Evolutionary conservation across 2,329 filamentous ascomycete genomes (phyloP), one percentile per base, ranked within the genome.

Genomic region (Trichoderma asperellum): DNA sequence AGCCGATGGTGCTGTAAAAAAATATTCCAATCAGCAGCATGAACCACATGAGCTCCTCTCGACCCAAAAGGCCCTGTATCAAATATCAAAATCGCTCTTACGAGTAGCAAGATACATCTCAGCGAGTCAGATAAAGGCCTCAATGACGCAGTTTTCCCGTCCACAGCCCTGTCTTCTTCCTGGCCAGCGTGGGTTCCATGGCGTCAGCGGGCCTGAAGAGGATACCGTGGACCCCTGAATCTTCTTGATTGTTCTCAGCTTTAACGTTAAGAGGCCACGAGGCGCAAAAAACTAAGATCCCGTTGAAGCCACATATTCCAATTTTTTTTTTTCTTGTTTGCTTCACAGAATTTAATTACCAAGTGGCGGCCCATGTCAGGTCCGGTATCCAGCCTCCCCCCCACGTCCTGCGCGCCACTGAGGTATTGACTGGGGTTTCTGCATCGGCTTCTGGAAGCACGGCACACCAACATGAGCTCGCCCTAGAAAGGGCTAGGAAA

Each of bases 381-480:
- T 18, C 43, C 56, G 32, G 34, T 52, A 35, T 49, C 29, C 53
- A 66, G 53, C 63, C 53, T 57, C 52, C 68, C 68, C 68, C 61
- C 68, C 47, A 52, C 34, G 24, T 32, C 12, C 35, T 62, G 64
- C 63, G 62, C 43, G 37, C 64, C 53, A 55, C 68, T 34, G 43
- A 35, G 63, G 52, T 66, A 43, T 57, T n/a, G 27, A 32, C 34
- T 56, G 58, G 53, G 52, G 49, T 53, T 69, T 70, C 68, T 61
- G 68, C 68, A 70, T 63, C 68, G 62, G 68, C 68, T 70, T 70
- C 68, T 70, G 68, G 68, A 70, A 70, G 68, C 57, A 70, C 64
- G 63, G 65, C 68, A 68, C 68, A 59, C 64, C 64, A 56, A 70
- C 57, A 62, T 68, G 37, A 57, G 37, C 58, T 34, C 68, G 40